phyloP scores from a whole-genome alignment of 1,139 yeast genomes.

The Candida sp. region DNA sequence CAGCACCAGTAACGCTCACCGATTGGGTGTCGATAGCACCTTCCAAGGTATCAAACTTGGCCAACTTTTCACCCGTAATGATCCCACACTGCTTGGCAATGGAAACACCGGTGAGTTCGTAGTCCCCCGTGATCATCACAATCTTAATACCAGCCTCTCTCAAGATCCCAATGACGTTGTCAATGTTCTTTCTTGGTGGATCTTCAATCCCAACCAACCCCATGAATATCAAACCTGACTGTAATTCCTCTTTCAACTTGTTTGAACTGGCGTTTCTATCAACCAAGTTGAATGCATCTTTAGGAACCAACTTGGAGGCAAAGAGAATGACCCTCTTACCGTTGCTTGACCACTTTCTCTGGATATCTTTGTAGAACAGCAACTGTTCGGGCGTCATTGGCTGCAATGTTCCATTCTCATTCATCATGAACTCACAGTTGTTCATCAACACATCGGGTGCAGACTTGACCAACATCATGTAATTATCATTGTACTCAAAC shows the following conservation, averaged over 20 bases:
- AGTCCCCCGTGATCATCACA: constrained; percentile 61
- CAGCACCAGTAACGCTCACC: constrained; percentile 44
- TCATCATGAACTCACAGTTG: constrained; percentile 29
- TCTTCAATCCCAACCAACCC: constrained; percentile 56
- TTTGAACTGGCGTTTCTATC: constrained; percentile 17
- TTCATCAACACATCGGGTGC: constrained; percentile 53
- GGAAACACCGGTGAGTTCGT: constrained; percentile 54
- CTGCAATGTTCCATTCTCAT: constrained; percentile 16
- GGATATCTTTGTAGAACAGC: constrained; percentile 26
- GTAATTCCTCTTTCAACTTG: constrained; percentile 16
- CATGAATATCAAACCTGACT: constrained; percentile 27
- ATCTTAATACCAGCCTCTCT: constrained; percentile 54
- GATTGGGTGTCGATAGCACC: constrained; percentile 19
- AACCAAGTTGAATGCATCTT: constrained; percentile 10
- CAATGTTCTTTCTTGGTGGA: constrained; percentile 52
- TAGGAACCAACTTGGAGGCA: constrained; percentile 29
- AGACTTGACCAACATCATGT: constrained; percentile 44
- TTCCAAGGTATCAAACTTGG: constrained; percentile 23
- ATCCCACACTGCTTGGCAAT: constrained; percentile 55
- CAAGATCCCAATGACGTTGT: constrained; percentile 38
- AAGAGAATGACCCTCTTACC: constrained; percentile 53
- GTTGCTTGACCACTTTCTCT: constrained; percentile 40
- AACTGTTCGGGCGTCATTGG: constrained; percentile 18
- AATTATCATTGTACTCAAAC: constrained; percentile 16
- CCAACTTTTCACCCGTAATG: constrained; percentile 31